Percentiles rank a stretch among this genome's conserved stretches.
Evolutionary conservation across 768 basidiomycete species (phyloP).

Genomic region (Leccinum imitatum): DNA sequence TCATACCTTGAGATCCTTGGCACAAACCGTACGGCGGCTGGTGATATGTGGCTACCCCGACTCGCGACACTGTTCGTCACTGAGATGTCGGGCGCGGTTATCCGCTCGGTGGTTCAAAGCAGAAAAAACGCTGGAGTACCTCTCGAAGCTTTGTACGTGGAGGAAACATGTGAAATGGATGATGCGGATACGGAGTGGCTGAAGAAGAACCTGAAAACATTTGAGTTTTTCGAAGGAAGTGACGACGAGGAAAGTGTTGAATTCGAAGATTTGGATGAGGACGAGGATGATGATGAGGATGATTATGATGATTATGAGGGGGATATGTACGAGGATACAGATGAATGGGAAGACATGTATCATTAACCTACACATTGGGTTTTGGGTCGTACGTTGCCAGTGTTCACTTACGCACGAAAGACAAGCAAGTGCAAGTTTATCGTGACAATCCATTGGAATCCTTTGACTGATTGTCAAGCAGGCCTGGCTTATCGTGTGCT

Average conservation of each 20-base stretch:
- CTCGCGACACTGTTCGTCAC: conserved; percentile 49
- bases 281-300: not conserved
- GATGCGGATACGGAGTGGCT: conserved; percentile 52
- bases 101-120: conserved; percentile 47
- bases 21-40: not conserved
- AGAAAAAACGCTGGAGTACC: conserved; percentile 45
- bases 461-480: not conserved
- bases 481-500: not conserved
- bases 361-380: not conserved
- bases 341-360: conserved; percentile 14
- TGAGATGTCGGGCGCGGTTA: conserved; percentile 39
- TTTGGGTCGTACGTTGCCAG: not conserved
- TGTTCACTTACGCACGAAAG: no score
- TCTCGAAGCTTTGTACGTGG: conserved; percentile 45
- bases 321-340: not conserved
- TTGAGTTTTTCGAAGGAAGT: conserved; percentile 60
- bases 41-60: conserved; percentile 44
- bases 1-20: conserved; percentile 28
- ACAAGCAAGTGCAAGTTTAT: not conserved
- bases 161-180: conserved; percentile 42
- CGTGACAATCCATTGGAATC: not conserved
- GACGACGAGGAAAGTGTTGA: conserved; percentile 40
- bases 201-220: conserved; percentile 44
- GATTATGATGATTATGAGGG: not conserved
- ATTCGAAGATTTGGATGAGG: conserved; percentile 22